Base-by-base conservation (phyloP, 768 basidiomycete genomes). In the Coprinellus micaceus region DNA sequence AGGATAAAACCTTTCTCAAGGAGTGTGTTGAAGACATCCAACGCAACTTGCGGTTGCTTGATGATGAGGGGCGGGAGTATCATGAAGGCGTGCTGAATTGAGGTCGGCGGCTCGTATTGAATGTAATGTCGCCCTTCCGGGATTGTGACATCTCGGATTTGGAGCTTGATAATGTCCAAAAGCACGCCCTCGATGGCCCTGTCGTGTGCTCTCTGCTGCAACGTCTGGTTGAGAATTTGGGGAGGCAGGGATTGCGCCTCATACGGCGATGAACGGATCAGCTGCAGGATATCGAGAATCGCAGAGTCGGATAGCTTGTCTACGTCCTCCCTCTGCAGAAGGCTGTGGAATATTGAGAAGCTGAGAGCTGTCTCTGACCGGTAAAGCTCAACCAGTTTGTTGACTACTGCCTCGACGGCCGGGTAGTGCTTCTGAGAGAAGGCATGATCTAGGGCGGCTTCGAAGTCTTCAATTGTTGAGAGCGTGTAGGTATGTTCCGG, bases 1-100 rank as follows among this genome's bases (percentile, higher is more conserved):
- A 84, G 80, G 49, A 88, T 69, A 54, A 73, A 71, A 3, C 72
- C 70, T 15, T 61, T 66, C 15, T 79, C 64, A 19, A 80, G 72
- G 33, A 89, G 76, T 15, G 67, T 57, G 40, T 78, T 76, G 59
- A 88, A 80, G 17, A 88, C 56, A 2, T 73, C 62, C 30, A 84
- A 66, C 3, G 81, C 78, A 12, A 64, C 58, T 51, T 75, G 58
- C 39, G 71, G 66, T 3, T 69, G 67, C 44, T 71, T 53, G 15
- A 60, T 52, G 1, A 81, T 65, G 41, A 84, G 71, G 52, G 71
- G 73, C 47, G 76, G 68, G n/a, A 79, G 59, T 41, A 81, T 64
- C 29, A 60, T 59, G 60, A 82, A 85, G 7, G 81, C 64, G 11
- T 69, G 61, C 48, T 68, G 71, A 24, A 78, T 69, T 24, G 73